Evolutionary conservation across 208 protist genomes (phyloP).

Genomic region (Leishmania guyanensis): DNA sequence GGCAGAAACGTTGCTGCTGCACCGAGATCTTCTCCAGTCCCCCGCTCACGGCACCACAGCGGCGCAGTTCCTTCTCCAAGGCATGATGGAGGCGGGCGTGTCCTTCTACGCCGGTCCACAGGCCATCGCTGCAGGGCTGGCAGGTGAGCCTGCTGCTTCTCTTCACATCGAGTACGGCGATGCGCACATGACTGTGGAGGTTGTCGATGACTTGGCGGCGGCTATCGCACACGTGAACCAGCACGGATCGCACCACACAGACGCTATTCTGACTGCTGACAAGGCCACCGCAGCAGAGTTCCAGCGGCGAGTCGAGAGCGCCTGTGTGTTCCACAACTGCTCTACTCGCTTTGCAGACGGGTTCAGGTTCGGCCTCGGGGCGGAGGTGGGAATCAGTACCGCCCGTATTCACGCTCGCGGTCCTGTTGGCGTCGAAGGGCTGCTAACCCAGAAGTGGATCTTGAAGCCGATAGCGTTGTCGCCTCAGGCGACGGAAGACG

Average conservation of each 20-base stretch:
- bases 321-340: slow-evolving; percentile 93
- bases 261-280: slow-evolving; percentile 84
- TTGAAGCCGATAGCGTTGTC: slow-evolving; percentile 30
- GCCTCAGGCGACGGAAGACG: background rate
- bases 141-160: slow-evolving; percentile 20
- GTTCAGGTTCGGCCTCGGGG: slow-evolving; percentile 90
- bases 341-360: slow-evolving; percentile 93
- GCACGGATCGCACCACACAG: slow-evolving; percentile 90
- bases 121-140: slow-evolving; percentile 29
- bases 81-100: slow-evolving; percentile 56
- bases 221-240: slow-evolving; percentile 90
- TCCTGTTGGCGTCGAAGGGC: slow-evolving; percentile 92
- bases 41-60: slow-evolving; percentile 19
- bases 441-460: slow-evolving; percentile 81
- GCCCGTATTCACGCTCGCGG: slow-evolving; percentile 91
- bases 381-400: slow-evolving; percentile 94
- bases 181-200: slow-evolving; percentile 50
- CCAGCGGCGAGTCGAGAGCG: slow-evolving; percentile 72
- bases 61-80: slow-evolving; percentile 36
- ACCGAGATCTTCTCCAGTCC: slow-evolving; percentile 38
- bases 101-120: slow-evolving; percentile 49
- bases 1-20: slow-evolving; percentile 92
- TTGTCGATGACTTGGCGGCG: slow-evolving; percentile 46
- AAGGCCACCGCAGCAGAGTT: slow-evolving; percentile 50
- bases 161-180: slow-evolving; percentile 74